Evolutionary conservation across 169 alveolate species (phyloP), one percentile per base, ranked within the genome.

Genomic region (Plasmodium sp.): DNA sequence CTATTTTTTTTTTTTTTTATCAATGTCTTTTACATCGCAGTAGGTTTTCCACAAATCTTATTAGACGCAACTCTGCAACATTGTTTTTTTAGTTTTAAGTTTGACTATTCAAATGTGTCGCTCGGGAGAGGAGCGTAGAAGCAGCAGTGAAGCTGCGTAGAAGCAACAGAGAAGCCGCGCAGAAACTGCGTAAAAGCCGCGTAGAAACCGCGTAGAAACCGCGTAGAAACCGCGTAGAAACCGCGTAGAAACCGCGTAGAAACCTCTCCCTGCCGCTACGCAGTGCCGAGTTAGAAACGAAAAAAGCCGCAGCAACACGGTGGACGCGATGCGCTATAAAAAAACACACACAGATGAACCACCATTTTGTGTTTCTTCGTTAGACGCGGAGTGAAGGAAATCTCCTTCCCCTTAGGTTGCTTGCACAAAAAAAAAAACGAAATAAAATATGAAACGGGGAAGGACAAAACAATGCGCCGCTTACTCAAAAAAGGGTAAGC

Each of bases 71-170:
- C 36, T 27, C 16, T 83, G 41, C 58, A 83, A 83, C 88, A 54
- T 71, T 45, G 34, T 85, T 85, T 85, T 85, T 85, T 85, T 82
- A 85, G 93, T 85, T 85, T 85, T 75, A 85, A 85, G 83, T 74
- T 54, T 85, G 93, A 74, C 58, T 85, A 85, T 85, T 84, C 43
- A 71, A 71, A 84, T 83, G 41, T 14, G 22, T 33, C 22, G 33
- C 71, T 6, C 12, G 10, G 73, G 41, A 14, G 72, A 56, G 41
- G 31, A 33, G 43, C 6, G 67, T 0, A 1, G 62, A 58, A 2
- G 72, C n/a, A 14, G 34, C 3, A 45, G 72, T 5, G 72, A 39
- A 31, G 34, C 3, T 31, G 72, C 5, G 39, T 22, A 62, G 72
- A 56, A 56, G 72, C 4, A 56, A 27, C 72, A 56, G 27, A 14